Evolutionary conservation across 257 asterid species (phyloP).

Genomic region (Nicotiana tabacum): DNA sequence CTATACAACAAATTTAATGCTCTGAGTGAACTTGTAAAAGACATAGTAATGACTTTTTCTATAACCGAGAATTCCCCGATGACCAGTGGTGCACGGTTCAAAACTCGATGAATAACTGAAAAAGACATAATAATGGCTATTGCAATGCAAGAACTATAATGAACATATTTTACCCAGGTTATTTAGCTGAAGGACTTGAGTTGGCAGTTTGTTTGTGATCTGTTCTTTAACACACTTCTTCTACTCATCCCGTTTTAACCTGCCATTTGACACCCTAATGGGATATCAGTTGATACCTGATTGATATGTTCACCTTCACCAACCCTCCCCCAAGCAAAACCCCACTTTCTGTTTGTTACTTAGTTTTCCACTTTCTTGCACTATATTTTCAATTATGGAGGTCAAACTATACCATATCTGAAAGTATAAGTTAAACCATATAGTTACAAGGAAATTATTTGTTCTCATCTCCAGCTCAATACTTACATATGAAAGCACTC

Average conservation of each 20-base stretch:
- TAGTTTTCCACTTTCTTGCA: background rate
- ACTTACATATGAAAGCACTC: conserved; percentile 95
- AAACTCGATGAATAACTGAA: background rate
- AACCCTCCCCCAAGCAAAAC: background rate
- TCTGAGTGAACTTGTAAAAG: background rate
- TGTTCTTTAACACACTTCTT: background rate
- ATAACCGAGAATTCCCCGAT: too few relatives aligned
- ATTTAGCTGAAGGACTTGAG: background rate
- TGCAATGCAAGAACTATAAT: background rate
- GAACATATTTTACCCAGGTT: background rate
- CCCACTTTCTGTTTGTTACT: background rate
- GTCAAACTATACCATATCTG: background rate
- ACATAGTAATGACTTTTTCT: background rate
- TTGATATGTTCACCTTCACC: background rate
- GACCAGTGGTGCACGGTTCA: too few relatives aligned
- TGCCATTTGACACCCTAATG: background rate
- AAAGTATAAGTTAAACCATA: background rate
- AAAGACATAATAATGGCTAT: background rate
- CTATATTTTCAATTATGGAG: background rate
- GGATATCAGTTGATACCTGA: background rate
- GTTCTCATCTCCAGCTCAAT: background rate
- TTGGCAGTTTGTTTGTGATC: background rate
- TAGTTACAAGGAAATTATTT: background rate
- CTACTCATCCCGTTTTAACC: background rate
- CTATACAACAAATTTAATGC: background rate